phyloP scores from a whole-genome alignment of 164 flowering plant species.

The Tinospora cordifolia region DNA sequence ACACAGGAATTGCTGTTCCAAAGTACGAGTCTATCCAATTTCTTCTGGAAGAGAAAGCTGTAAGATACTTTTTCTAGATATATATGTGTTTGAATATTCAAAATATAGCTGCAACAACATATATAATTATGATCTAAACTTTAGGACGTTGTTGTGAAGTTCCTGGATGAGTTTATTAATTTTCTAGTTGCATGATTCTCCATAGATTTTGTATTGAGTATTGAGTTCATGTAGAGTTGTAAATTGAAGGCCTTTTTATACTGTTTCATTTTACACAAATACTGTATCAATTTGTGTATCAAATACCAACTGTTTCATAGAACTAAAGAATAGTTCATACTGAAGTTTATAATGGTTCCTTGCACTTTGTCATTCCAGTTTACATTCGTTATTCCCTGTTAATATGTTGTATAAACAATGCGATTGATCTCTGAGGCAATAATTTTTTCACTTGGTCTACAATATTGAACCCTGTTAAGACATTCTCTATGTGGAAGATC shows the following conservation, averaged over 20 bases:
- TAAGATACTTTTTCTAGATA: not conserved
- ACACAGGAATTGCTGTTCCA: not conserved
- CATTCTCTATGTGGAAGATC: not conserved
- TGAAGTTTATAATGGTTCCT: not conserved
- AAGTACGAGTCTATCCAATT: constrained; percentile 1
- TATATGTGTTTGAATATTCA: not conserved
- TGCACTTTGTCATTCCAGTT: not conserved
- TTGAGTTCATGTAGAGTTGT: constrained; percentile 1
- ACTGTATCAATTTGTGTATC: constrained; percentile 9
- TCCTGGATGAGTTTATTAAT: not conserved
- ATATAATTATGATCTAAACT: not conserved
- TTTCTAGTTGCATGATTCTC: constrained; percentile 1
- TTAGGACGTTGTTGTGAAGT: not conserved
- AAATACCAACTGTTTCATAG: not conserved
- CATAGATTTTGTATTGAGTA: not conserved
- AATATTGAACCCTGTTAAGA: not conserved
- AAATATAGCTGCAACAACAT: not conserved
- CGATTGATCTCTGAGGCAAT: not conserved
- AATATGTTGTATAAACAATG: not conserved
- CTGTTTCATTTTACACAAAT: constrained; percentile 5
- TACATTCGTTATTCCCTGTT: not conserved
- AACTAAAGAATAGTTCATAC: not conserved
- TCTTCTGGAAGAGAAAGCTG: no score
- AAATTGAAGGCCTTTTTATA: constrained; percentile 6
- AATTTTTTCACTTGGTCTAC: not conserved